These are phyloP conservation scores for Amphibolis antarctica DNA, from an alignment of 106 monocot species.

Conservation along the genomic window DNA sequence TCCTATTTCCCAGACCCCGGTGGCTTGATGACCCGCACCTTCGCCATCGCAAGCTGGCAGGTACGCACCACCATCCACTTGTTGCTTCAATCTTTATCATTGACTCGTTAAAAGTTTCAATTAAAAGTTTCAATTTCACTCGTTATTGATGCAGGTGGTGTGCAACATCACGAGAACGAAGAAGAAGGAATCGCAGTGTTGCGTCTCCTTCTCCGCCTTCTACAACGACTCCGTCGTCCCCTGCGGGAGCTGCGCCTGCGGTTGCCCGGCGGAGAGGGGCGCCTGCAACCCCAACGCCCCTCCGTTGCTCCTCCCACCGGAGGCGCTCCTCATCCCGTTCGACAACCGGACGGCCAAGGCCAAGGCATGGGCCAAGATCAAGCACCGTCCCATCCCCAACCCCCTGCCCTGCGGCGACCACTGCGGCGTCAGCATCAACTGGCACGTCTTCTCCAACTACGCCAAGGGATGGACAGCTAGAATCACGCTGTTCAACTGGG, in stretches of 20 bases:
- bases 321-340: slow-evolving; percentile 23
- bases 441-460: slow-evolving; percentile 26
- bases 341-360: slow-evolving; percentile 27
- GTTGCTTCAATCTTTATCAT: background rate
- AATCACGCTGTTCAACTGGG: slow-evolving; percentile 28
- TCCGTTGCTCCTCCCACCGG: slow-evolving; percentile 29
- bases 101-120: no score
- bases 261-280: slow-evolving; percentile 29
- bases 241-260: slow-evolving; percentile 85
- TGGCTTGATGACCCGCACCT: slow-evolving; percentile 43
- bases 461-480: slow-evolving; percentile 24
- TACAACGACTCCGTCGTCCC: slow-evolving; percentile 91
- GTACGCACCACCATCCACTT: background rate
- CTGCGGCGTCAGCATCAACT: slow-evolving; percentile 32
- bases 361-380: slow-evolving; percentile 30
- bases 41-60: slow-evolving; percentile 80
- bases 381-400: slow-evolving; percentile 14
- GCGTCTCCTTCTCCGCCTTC: slow-evolving; percentile 93
- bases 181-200: slow-evolving; percentile 38
- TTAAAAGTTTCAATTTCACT: no score
- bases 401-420: slow-evolving; percentile 22
- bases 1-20: slow-evolving; percentile 67
- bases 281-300: slow-evolving; percentile 46
- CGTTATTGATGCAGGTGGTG: slow-evolving; percentile 51
- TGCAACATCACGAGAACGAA: slow-evolving; percentile 81